Conservation (phyloP, 2,329 filamentous ascomycete genomes). For the Mollisia scopiformis region DNA sequence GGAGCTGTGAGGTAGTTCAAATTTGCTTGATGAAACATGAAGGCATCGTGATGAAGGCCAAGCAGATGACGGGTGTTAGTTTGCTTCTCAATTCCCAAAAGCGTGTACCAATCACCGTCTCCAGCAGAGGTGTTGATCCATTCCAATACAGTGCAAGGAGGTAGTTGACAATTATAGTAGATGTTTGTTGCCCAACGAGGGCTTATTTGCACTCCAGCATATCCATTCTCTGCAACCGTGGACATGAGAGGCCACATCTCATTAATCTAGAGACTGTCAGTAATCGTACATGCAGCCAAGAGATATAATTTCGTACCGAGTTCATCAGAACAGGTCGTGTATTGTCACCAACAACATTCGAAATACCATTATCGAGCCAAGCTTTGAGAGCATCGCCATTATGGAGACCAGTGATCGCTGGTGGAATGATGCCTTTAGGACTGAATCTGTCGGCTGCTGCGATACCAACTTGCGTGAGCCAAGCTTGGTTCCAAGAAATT, state of each 20-base stretch:
- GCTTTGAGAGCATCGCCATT: conserved; percentile 64
- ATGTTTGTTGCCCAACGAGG: conserved; percentile 64
- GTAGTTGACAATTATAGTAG: conserved; percentile 65
- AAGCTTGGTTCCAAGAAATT: conserved; percentile 62
- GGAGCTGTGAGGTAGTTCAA: conserved; percentile 51
- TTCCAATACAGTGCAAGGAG: conserved; percentile 58
- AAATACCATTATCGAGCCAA: conserved; percentile 62
- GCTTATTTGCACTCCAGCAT: conserved; percentile 57
- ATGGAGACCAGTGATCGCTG: conserved; percentile 65
- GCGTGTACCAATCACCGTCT: conserved; percentile 53
- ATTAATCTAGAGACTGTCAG: conserved; percentile 19
- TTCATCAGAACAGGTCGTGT: conserved; percentile 59
- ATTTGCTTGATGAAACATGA: conserved; percentile 63
- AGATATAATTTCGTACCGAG: conserved; percentile 41
- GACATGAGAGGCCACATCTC: conserved; percentile 58
- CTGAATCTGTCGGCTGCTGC: conserved; percentile 51
- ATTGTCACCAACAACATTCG: conserved; percentile 65
- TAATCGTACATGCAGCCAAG: background rate
- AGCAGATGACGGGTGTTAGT: conserved; percentile 61
- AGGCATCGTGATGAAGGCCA: conserved; percentile 44
- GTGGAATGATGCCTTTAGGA: conserved; percentile 59
- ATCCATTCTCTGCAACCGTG: conserved; percentile 54
- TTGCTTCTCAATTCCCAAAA: conserved; percentile 52
- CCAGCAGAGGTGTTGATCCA: conserved; percentile 63
- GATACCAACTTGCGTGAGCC: conserved; percentile 57